phyloP scores from a whole-genome alignment of 768 basidiomycete genomes.

The Guyanaporus albipodus region DNA sequence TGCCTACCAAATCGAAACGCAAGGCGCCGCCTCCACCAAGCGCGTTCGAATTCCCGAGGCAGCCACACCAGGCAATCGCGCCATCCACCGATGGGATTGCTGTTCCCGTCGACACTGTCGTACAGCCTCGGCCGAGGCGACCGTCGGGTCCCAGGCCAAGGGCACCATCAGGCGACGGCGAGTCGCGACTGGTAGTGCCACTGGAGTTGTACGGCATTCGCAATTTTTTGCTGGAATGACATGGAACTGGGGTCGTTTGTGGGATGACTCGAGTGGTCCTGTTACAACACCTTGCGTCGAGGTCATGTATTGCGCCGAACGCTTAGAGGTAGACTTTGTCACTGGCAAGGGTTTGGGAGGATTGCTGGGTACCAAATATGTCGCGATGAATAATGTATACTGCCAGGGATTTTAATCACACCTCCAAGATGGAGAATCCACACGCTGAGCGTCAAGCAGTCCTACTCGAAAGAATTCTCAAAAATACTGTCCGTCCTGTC shows the following conservation, averaged over 20 bases:
- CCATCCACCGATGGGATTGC: slow-evolving; percentile 6
- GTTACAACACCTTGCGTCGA: slow-evolving; percentile 13
- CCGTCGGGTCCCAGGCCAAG: slow-evolving; percentile 32
- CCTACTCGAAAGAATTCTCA: slow-evolving; percentile 84
- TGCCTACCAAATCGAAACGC: slow-evolving; percentile 18
- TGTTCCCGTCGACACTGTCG: not conserved
- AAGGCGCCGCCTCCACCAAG: slow-evolving; percentile 16
- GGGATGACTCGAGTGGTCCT: slow-evolving; percentile 7
- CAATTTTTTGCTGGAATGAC: slow-evolving; percentile 1
- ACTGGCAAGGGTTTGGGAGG: slow-evolving; percentile 22
- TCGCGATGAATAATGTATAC: not conserved
- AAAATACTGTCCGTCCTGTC: slow-evolving; percentile 66
- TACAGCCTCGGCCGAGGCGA: slow-evolving; percentile 26
- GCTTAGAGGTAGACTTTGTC: not conserved
- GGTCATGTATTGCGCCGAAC: not conserved
- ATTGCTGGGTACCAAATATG: not conserved
- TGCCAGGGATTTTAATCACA: too few species aligned
- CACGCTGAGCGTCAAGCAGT: slow-evolving; percentile 92
- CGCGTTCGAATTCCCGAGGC: slow-evolving; percentile 24
- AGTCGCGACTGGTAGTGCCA: slow-evolving; percentile 15
- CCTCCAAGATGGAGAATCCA: slow-evolving; percentile 79
- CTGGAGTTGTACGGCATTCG: slow-evolving; percentile 18
- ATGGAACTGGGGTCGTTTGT: not conserved
- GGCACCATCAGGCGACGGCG: slow-evolving; percentile 19
- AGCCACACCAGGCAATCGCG: not conserved